Conservation (phyloP, 345 rosid genomes). For the Rhodamnia argentea region DNA sequence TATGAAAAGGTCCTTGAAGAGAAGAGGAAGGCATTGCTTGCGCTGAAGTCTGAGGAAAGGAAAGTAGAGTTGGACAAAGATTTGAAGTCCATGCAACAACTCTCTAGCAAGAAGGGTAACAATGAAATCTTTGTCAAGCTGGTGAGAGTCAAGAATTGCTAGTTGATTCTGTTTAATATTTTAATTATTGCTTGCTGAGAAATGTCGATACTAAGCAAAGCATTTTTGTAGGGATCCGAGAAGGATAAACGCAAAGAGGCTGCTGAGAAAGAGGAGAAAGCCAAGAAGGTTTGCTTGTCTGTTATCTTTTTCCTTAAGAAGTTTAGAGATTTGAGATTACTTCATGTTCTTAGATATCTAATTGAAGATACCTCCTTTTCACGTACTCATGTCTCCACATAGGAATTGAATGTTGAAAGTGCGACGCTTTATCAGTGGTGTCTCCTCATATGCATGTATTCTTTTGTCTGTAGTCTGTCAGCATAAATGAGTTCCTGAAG, state of each 20-base stretch:
- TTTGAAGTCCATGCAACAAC: slow-evolving; percentile 74
- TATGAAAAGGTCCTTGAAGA: slow-evolving; percentile 83
- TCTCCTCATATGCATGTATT: not conserved
- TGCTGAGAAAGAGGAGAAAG: slow-evolving; percentile 81
- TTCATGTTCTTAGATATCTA: not conserved
- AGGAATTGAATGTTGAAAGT: not conserved
- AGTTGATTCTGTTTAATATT: not conserved
- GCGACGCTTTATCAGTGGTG: not conserved
- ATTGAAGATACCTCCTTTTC: not conserved
- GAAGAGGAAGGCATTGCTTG: slow-evolving; percentile 65
- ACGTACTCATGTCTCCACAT: not conserved
- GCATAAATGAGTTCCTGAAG: slow-evolving; percentile 91
- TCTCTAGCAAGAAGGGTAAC: slow-evolving; percentile 72
- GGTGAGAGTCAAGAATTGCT: slow-evolving; percentile 25
- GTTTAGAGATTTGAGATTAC: not conserved
- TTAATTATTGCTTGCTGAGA: not conserved
- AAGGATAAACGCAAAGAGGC: slow-evolving; percentile 92
- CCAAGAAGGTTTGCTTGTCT: slow-evolving; percentile 53
- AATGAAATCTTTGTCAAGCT: slow-evolving; percentile 85
- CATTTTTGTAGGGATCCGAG: slow-evolving; percentile 65
- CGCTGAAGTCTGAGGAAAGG: slow-evolving; percentile 61
- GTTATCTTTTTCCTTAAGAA: not conserved
- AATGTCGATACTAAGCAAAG: not conserved
- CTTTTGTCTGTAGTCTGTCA: slow-evolving; percentile 45
- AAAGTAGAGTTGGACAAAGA: slow-evolving; percentile 68